Evolutionary conservation across 73 alveolate genomes (phyloP), one percentile per base, ranked within the genome.

Genomic region (Halteria grandinella): DNA sequence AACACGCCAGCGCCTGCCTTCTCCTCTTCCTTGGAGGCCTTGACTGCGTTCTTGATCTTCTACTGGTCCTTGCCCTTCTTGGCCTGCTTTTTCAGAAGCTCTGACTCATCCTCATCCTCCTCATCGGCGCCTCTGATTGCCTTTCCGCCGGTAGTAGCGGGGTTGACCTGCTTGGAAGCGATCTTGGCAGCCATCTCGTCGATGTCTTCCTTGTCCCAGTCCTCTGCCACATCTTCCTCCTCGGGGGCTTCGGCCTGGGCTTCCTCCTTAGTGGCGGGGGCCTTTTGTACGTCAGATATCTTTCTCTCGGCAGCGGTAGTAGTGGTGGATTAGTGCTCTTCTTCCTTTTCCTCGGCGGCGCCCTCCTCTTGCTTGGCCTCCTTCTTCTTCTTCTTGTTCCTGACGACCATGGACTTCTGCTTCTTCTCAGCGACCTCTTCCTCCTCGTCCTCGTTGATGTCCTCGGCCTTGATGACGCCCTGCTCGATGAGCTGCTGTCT

Each of bases 311-410:
- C 57, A 2, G 44, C 17, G 23, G 62, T 11, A 21, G 14, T 21
- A 43, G 20, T 58, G 8, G 0, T 6, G 31, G n/a, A 17, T 53
- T 74, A 41, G 53, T 79, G 59, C 2, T 55, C 90, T 12, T 80
- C 93, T 50, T 86, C 96, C 12, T 86, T 95, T 36, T 91, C 94
- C 0, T 86, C 91, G 20, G 21, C 69, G 1, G 39, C 48, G 0
- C 8, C 69, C 6, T 52, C 55, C 31, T 80, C 36, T 40, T 75
- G 69, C 64, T 47, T 39, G 49, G 36, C 37, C 70, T 59, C 69
- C 73, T 76, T 62, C 91, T 69, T 81, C 86, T 74, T 85, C 79
- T 62, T 63, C 71, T 51, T 79, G 69, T 57, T 89, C 54, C 69
- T 78, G 23, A 27, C 77, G 27, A 45, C 77, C 86, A 34, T 73